Evolutionary conservation across 768 basidiomycete genomes (phyloP).

Genomic region (Boletus sensibilis): DNA sequence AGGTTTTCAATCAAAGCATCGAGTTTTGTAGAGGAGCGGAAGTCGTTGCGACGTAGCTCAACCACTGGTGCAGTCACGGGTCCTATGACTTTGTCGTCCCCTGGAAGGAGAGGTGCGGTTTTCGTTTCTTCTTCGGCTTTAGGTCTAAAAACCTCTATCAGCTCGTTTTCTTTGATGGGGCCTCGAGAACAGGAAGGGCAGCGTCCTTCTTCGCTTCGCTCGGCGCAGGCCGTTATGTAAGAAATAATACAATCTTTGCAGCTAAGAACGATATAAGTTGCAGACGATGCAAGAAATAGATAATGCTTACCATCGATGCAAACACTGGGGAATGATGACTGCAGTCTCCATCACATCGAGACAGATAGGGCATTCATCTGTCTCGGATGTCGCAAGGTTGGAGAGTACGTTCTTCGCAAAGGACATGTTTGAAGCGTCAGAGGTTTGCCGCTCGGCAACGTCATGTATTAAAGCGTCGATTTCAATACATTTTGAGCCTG

Average conservation of each 20-base stretch:
- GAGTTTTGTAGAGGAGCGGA: constrained; percentile 88
- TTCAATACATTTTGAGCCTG: constrained; percentile 42
- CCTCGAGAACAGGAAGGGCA: constrained; percentile 82
- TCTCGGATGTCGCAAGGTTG: constrained; percentile 46
- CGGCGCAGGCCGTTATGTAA: constrained; percentile 65
- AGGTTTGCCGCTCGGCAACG: constrained; percentile 41
- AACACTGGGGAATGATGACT: constrained; percentile 69
- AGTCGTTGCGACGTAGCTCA: constrained; percentile 73
- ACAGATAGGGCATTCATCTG: constrained; percentile 81
- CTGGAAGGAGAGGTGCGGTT: neutral
- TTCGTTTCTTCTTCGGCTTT: constrained; percentile 11
- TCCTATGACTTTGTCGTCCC: constrained; percentile 16
- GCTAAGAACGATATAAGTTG: constrained; percentile 37
- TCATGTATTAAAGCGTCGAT: constrained; percentile 58
- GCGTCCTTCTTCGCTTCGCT: constrained; percentile 63
- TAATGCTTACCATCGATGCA: constrained; percentile 64
- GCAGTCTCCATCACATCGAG: constrained; percentile 73
- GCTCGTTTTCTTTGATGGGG: constrained; percentile 61
- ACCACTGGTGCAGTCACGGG: constrained; percentile 42
- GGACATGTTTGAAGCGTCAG: constrained; percentile 33
- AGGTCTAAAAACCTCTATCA: constrained; percentile 59
- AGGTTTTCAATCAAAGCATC: constrained; percentile 77
- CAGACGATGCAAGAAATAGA: neutral
- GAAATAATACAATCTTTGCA: constrained; percentile 90
- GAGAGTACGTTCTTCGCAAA: constrained; percentile 68